Percentiles rank a stretch among this genome's conserved stretches.
Conservation (phyloP, 148 eudicot species). For the Silene uniflora region DNA sequence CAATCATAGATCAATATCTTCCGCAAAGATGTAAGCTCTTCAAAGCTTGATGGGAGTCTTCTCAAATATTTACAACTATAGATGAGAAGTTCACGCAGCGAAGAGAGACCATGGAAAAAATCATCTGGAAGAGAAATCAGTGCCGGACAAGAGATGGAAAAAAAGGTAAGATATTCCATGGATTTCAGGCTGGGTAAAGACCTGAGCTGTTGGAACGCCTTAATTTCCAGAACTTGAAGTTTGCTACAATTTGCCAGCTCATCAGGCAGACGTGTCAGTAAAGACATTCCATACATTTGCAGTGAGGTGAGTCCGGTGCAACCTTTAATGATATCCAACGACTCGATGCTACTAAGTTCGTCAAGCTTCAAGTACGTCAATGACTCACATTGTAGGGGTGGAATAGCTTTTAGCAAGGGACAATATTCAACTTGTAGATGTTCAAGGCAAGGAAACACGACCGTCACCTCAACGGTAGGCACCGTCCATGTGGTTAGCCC, state of each 20-base stretch:
- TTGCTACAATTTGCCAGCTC: conserved; percentile 4
- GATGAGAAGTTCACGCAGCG: too few species aligned
- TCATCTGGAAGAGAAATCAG: too few species aligned
- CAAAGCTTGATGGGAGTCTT: too few species aligned
- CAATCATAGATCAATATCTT: too few species aligned
- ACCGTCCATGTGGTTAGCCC: conserved; percentile 7
- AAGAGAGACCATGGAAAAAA: too few species aligned
- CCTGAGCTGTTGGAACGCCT: not conserved
- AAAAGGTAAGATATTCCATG: not conserved
- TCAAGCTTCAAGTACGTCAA: not conserved
- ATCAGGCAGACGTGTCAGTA: too few species aligned
- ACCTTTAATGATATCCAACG: too few species aligned
- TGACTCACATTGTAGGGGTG: not conserved
- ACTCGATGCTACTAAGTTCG: too few species aligned
- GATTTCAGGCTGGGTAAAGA: conserved; percentile 7
- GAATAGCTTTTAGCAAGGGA: not conserved
- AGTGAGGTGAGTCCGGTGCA: too few species aligned
- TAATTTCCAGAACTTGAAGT: not conserved
- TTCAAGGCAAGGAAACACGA: conserved; percentile 12
- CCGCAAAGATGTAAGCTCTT: too few species aligned
- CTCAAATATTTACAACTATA: too few species aligned
- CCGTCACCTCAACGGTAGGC: not conserved
- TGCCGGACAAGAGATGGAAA: not conserved
- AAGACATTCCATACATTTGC: too few species aligned
- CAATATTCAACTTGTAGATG: not conserved